Percentiles rank a stretch among this genome's conserved stretches.
Evolutionary conservation across 371 early-diverging fungal genomes (phyloP).

Genomic region (Lichtheimia corymbifera): DNA sequence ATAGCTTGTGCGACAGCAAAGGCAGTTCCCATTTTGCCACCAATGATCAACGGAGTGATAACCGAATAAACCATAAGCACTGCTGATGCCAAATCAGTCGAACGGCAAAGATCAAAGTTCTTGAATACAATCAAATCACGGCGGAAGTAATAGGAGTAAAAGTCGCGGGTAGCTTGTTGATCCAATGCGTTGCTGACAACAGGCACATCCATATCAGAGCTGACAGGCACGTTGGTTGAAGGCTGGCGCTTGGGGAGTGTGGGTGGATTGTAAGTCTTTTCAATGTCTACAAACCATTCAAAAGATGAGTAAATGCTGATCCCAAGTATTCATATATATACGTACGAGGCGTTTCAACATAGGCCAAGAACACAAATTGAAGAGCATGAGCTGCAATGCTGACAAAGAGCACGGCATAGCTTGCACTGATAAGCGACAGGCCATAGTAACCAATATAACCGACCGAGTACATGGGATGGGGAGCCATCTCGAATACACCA

Average conservation of each 20-base stretch:
- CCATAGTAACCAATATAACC: slow-evolving; percentile 97
- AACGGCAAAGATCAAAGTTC: slow-evolving; percentile 86
- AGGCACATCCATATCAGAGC: slow-evolving; percentile 15
- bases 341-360: slow-evolving; percentile 94
- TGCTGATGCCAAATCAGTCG: slow-evolving; percentile 80
- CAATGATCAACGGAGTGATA: slow-evolving; percentile 60
- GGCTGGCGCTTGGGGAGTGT: slow-evolving; percentile 38
- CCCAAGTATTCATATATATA: background rate
- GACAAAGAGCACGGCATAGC: slow-evolving; percentile 87
- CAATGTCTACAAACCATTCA: slow-evolving; percentile 63
- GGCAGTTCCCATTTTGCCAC: slow-evolving; percentile 43
- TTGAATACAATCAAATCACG: slow-evolving; percentile 87
- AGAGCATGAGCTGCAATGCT: slow-evolving; percentile 87
- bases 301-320: background rate
- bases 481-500: slow-evolving; percentile 95
- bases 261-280: slow-evolving; percentile 88
- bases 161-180: slow-evolving; percentile 28
- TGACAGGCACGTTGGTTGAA: slow-evolving; percentile 1
- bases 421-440: slow-evolving; percentile 79
- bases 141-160: slow-evolving; percentile 61
- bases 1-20: slow-evolving; percentile 71
- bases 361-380: slow-evolving; percentile 85
- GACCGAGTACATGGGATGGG: slow-evolving; percentile 98
- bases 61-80: slow-evolving; percentile 75
- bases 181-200: slow-evolving; percentile 16